A percentile compares a stretch with the other conserved stretches of the same genome.
These are phyloP conservation scores for Talaromyces sp. DNA, from an alignment of 2,329 filamentous ascomycete genomes.

Conservation along the genomic window DNA sequence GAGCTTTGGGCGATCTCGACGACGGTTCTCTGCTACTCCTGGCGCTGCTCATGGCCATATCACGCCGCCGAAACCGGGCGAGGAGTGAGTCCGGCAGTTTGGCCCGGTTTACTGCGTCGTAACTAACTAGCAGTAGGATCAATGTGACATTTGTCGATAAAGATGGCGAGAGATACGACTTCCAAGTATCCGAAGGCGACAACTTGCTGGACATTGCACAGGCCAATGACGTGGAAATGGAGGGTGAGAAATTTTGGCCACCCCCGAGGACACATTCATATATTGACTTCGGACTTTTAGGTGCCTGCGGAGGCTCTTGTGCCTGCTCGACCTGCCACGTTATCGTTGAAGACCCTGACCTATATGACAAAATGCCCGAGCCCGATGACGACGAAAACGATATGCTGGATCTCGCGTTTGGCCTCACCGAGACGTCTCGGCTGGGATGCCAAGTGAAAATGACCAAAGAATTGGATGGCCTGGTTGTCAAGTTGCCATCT, in stretches of 20 bases:
- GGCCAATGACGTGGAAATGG: slow-evolving; percentile 94
- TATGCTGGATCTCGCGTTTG: slow-evolving; percentile 88
- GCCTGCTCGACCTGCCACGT: slow-evolving; percentile 92
- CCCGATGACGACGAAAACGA: slow-evolving; percentile 80
- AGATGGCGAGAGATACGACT: slow-evolving; percentile 68
- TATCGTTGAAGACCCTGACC: slow-evolving; percentile 68
- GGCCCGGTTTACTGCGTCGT: too few relatives aligned
- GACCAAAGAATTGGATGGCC: slow-evolving; percentile 81
- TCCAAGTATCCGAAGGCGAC: slow-evolving; percentile 79
- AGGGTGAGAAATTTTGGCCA: slow-evolving; percentile 51
- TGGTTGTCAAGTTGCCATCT: slow-evolving; percentile 77
- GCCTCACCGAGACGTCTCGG: slow-evolving; percentile 77
- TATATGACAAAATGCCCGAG: slow-evolving; percentile 74
- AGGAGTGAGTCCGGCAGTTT: slow-evolving; percentile 63
- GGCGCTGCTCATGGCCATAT: slow-evolving; percentile 69
- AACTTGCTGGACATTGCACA: slow-evolving; percentile 95
- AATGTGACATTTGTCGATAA: slow-evolving; percentile 93
- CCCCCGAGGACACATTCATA: neutral
- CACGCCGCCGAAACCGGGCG: slow-evolving; percentile 76
- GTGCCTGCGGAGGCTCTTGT: slow-evolving; percentile 90
- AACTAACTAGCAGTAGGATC: slow-evolving; percentile 45
- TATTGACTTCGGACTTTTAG: slow-evolving; percentile 28
- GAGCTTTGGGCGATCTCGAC: slow-evolving; percentile 23
- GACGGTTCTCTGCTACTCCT: slow-evolving; percentile 64
- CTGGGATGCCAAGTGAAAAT: slow-evolving; percentile 89